Evolutionary conservation across 2,329 filamentous ascomycete genomes (phyloP).

Genomic region (Fusarium albidum): DNA sequence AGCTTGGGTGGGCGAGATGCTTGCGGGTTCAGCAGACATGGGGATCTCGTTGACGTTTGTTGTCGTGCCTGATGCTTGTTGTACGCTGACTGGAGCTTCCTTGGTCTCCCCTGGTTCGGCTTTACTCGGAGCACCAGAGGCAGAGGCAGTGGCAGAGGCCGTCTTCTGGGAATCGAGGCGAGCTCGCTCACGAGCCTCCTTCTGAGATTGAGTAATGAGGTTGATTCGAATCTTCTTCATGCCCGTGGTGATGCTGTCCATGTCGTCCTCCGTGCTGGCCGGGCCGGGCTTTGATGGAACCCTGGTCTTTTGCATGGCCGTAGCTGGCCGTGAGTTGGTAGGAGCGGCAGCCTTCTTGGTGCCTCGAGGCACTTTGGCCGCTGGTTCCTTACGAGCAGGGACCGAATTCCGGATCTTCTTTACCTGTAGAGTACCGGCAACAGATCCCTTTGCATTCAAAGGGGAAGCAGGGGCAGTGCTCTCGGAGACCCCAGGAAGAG

Average conservation of each 20-base stretch:
- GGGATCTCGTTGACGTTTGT: background rate
- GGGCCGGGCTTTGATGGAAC: slow-evolving; percentile 22
- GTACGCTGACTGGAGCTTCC: background rate
- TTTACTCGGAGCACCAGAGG: slow-evolving; percentile 8
- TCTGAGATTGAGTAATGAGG: slow-evolving; percentile 65
- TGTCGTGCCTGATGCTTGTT: slow-evolving; percentile 7
- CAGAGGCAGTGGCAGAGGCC: slow-evolving; percentile 6
- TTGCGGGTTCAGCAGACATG: background rate
- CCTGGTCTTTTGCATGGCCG: slow-evolving; percentile 20
- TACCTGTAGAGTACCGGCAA: slow-evolving; percentile 54
- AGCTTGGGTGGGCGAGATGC: slow-evolving; percentile 27
- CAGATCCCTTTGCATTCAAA: slow-evolving; percentile 50
- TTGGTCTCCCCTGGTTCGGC: background rate
- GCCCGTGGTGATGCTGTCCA: slow-evolving; percentile 64
- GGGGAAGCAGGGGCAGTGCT: slow-evolving; percentile 50
- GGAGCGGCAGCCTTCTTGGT: slow-evolving; percentile 47
- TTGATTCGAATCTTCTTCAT: slow-evolving; percentile 72
- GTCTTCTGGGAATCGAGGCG: slow-evolving; percentile 36
- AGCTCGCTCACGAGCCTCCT: slow-evolving; percentile 58
- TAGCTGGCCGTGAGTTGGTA: slow-evolving; percentile 20
- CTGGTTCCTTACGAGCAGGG: slow-evolving; percentile 54
- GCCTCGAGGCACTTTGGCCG: slow-evolving; percentile 43
- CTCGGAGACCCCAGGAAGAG: slow-evolving; percentile 32
- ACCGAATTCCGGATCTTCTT: slow-evolving; percentile 67
- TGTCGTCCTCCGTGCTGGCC: slow-evolving; percentile 44